Conservation (phyloP, 75 land plant species). For the Pinus albicaulis region DNA sequence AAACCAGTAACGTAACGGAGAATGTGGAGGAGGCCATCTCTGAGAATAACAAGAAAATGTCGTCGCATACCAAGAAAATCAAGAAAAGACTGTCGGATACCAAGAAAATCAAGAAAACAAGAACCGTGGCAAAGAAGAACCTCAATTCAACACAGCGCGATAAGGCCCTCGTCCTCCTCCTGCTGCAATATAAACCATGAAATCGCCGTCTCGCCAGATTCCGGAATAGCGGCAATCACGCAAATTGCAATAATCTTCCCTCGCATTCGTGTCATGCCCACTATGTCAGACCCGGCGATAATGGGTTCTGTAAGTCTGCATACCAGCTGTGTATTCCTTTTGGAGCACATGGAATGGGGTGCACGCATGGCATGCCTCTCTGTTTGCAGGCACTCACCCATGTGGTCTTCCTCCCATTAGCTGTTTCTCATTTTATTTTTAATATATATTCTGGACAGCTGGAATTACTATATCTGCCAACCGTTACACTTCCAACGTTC, state of each 20-base stretch:
- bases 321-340: background rate
- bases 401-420: background rate
- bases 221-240: background rate
- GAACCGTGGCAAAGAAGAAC: background rate
- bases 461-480: background rate
- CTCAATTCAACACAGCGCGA: too few relatives aligned
- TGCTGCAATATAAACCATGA: background rate
- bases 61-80: background rate
- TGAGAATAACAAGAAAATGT: conserved; percentile 18
- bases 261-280: background rate
- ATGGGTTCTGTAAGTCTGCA: background rate
- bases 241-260: too few relatives aligned
- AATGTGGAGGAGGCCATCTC: conserved; percentile 13
- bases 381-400: background rate
- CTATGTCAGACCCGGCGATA: background rate
- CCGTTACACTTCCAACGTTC: background rate
- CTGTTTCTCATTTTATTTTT: background rate
- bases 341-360: background rate
- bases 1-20: background rate
- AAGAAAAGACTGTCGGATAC: too few relatives aligned
- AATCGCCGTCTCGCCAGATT: background rate
- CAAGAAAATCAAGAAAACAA: background rate
- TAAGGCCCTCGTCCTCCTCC: background rate
- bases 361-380: background rate
- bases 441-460: background rate